Conservation (phyloP, 2,329 filamentous ascomycete species). For the Ceratocystis alfenasii region DNA sequence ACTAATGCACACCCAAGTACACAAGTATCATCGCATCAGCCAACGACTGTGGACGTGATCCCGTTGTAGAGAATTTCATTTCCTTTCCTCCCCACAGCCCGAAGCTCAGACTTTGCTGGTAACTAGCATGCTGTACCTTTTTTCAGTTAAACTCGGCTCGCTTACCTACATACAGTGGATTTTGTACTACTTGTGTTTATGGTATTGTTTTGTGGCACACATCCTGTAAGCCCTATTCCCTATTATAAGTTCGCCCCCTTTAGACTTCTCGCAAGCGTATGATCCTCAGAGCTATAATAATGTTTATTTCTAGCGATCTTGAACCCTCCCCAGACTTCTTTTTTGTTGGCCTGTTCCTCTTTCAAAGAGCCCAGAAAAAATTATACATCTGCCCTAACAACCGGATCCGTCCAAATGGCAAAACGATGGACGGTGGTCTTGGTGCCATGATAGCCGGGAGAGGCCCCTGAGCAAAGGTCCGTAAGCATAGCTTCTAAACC, state of each 20-base stretch:
- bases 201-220: not conserved
- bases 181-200: slow-evolving; percentile 9
- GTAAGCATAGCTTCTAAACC: too few species aligned
- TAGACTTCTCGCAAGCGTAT: not conserved
- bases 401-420: not conserved
- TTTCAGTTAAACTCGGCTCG: not conserved
- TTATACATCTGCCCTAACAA: not conserved
- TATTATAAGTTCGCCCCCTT: not conserved
- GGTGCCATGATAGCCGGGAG: not conserved
- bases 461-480: not conserved
- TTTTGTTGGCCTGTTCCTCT: not conserved
- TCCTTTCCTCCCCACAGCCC: not conserved
- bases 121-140: not conserved
- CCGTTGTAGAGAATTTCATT: not conserved
- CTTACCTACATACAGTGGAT: not conserved
- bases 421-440: not conserved
- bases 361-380: not conserved
- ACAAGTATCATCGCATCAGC: too few species aligned
- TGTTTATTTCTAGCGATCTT: not conserved
- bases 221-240: too few species aligned
- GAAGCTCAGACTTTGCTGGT: not conserved
- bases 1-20: too few species aligned
- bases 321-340: not conserved
- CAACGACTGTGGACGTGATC: not conserved
- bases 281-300: not conserved